phyloP scores from a whole-genome alignment of 306 rosid species.

The Lithocarpus polystachyus region DNA sequence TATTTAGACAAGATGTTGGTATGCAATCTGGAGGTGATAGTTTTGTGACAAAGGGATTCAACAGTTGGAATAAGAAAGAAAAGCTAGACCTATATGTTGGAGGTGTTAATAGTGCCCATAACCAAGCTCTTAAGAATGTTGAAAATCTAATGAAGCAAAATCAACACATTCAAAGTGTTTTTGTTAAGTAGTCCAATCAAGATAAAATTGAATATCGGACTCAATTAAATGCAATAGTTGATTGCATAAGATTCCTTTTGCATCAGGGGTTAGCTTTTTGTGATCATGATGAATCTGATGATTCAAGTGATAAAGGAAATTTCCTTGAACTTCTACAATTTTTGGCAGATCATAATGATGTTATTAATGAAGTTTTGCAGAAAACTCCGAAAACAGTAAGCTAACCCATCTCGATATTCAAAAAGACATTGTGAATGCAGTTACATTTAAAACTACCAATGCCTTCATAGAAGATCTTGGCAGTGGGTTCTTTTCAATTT shows the following conservation, averaged over 20 bases:
- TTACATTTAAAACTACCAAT: background rate
- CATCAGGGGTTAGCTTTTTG: too few species aligned
- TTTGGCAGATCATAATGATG: too few species aligned
- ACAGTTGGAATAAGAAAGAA: background rate
- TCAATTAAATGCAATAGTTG: too few species aligned
- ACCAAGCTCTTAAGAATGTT: background rate
- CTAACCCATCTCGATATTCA: background rate
- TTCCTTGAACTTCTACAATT: too few species aligned
- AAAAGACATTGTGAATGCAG: background rate
- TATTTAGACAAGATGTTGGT: background rate
- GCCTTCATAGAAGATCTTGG: background rate
- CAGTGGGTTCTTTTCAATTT: background rate
- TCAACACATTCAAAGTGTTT: background rate
- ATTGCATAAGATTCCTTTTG: too few species aligned
- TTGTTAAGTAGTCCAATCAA: too few species aligned
- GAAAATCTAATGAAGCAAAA: constrained; percentile 1
- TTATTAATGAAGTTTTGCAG: background rate
- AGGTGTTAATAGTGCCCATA: background rate
- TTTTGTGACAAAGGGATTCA: background rate
- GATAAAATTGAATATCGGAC: background rate
- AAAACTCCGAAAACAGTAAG: background rate
- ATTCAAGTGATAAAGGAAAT: too few species aligned
- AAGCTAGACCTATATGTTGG: background rate
- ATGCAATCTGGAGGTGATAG: background rate
- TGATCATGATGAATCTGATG: too few species aligned